phyloP scores from a whole-genome alignment of 1,139 yeast genomes.

The Suhomyces wounanorum region DNA sequence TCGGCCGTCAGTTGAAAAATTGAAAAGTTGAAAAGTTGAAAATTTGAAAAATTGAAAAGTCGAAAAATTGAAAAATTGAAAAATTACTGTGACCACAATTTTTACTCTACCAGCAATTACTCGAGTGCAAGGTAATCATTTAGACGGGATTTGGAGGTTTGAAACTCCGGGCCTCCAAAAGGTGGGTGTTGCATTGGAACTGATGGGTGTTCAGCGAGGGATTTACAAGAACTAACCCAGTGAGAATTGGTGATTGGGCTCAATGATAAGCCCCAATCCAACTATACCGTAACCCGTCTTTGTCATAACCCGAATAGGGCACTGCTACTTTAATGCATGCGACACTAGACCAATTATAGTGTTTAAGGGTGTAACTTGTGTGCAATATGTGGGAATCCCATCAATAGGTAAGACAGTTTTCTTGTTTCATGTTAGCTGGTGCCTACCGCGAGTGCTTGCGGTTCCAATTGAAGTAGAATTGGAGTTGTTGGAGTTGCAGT shows the following conservation, averaged over 20 bases:
- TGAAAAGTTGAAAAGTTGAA: not conserved
- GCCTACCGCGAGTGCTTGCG: too few species aligned
- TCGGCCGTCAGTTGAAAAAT: not conserved
- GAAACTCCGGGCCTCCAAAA: too few species aligned
- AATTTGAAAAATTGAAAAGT: too few species aligned
- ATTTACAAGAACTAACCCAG: not conserved
- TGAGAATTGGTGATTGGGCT: not conserved
- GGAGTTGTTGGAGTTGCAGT: too few species aligned
- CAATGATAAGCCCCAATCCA: not conserved
- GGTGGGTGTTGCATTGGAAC: too few species aligned
- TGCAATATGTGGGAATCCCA: not conserved
- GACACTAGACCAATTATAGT: not conserved
- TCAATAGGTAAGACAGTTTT: not conserved
- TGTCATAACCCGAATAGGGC: not conserved
- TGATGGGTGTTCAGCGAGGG: not conserved
- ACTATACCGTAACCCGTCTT: not conserved
- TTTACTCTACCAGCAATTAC: too few species aligned
- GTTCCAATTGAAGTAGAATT: too few species aligned
- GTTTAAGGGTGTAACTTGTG: not conserved
- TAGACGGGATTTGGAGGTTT: too few species aligned
- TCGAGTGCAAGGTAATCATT: too few species aligned
- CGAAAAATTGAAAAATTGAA: not conserved
- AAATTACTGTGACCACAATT: too few species aligned
- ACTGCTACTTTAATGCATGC: not conserved
- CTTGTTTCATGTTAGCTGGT: too few species aligned